phyloP scores from a whole-genome alignment of 2,329 filamentous ascomycete species.

The Cercospora canescens region DNA sequence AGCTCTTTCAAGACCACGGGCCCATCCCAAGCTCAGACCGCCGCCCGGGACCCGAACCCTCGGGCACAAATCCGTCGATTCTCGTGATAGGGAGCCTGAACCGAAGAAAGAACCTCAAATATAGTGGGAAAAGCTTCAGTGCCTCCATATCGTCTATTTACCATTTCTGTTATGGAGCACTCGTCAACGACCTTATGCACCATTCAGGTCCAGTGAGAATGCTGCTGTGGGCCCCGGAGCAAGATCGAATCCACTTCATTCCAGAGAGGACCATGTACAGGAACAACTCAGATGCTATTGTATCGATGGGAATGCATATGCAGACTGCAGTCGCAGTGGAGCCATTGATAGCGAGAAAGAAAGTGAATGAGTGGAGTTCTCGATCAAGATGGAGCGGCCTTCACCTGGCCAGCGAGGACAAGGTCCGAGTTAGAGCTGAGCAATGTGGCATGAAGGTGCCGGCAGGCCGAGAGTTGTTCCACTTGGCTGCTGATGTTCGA shows the following conservation, averaged over 20 bases:
- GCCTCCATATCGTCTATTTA: slow-evolving; percentile 51
- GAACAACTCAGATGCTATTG: not conserved
- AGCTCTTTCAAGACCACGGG: slow-evolving; percentile 48
- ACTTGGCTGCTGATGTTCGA: not conserved
- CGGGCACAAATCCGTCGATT: slow-evolving; percentile 67
- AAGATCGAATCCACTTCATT: slow-evolving; percentile 60
- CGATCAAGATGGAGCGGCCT: slow-evolving; percentile 11
- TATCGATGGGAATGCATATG: slow-evolving; percentile 62
- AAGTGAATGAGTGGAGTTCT: not conserved
- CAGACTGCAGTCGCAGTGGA: slow-evolving; percentile 38
- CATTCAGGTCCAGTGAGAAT: slow-evolving; percentile 77
- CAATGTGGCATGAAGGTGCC: slow-evolving; percentile 9
- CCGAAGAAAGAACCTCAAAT: slow-evolving; percentile 15
- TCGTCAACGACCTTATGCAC: slow-evolving; percentile 56
- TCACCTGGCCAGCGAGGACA: slow-evolving; percentile 42
- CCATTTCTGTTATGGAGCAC: slow-evolving; percentile 60
- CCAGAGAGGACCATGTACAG: slow-evolving; percentile 48
- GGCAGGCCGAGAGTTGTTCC: slow-evolving; percentile 1
- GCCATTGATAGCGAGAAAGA: not conserved
- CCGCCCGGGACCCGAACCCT: slow-evolving; percentile 34
- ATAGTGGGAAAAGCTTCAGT: not conserved
- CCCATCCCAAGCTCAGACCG: slow-evolving; percentile 47
- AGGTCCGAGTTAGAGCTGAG: slow-evolving; percentile 39
- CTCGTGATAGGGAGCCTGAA: slow-evolving; percentile 53
- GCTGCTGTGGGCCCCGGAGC: slow-evolving; percentile 68